Base-by-base conservation (phyloP, 2,329 filamentous ascomycete species). In the Colletotrichum destructivum region DNA sequence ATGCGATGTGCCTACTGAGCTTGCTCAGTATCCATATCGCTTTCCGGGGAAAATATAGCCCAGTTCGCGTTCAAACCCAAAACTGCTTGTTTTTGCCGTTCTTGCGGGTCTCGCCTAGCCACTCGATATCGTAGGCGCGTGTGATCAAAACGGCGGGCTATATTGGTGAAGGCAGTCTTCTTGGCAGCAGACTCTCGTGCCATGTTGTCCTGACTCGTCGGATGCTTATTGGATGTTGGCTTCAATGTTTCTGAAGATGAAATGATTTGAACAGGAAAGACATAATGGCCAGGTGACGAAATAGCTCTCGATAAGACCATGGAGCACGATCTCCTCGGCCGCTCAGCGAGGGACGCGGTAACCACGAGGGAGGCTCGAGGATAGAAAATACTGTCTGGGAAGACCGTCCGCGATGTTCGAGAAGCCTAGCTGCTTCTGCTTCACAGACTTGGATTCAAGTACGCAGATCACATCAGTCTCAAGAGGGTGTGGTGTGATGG, bases 391-490 rank as follows among this genome's bases (percentile, higher is more conserved):
- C 82, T 97, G 89, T 26, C 95, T 95, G 0, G 95, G 94, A 65
- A 92, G 83, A 74, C 98, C 93, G 78, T 98, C 93, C 49, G 88
- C 83, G 76, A 97, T 92, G 78, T 94, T 87, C 44, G 82, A 86
- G 84, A 96, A 97, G 18, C 94, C 94, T 59, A 96, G 91, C 80
- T 97, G 94, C 56, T 89, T 89, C 57, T 98, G 85, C 11, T 94
- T 95, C 61, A 98, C 91, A 11, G 93, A 96, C 82, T 98, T 95
- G 0, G 94, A 97, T 1, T 94, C 94, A 85, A 98, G 90, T 88
- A 98, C 94, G 84, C 97, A 98, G 82, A 98, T 95, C 72, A 83
- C 92, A 7, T 90, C 91, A 5, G 88, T 85, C 46, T 89, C 87
- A 49, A 90, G 49, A 90, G 70, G 0, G 87, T 92, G 16, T 85